Conservation (phyloP, 2,329 filamentous ascomycete species). For the Chrysosporium keratinophilum region DNA sequence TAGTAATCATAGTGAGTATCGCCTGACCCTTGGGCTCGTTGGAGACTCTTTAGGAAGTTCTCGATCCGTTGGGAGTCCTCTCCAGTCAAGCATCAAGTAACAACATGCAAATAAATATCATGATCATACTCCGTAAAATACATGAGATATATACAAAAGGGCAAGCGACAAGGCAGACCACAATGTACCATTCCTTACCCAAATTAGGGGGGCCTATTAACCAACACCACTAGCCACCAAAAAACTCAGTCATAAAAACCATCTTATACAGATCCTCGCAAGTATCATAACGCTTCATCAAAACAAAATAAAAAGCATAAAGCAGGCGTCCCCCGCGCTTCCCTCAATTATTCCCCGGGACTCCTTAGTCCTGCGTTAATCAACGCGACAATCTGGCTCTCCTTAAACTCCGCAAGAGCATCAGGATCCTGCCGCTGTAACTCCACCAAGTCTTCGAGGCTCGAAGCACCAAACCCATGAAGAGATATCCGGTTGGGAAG, state of each 20-base stretch:
- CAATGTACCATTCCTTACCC: not conserved
- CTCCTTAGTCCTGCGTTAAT: constrained; percentile 33
- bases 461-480: constrained; percentile 19
- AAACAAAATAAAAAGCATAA: not conserved
- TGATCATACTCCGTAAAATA: not conserved
- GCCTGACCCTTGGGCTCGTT: no score
- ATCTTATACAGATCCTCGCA: not conserved
- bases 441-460: constrained; percentile 37
- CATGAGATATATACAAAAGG: not conserved
- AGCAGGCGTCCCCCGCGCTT: no score
- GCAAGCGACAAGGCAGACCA: not conserved
- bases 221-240: not conserved
- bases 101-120: no score
- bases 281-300: not conserved
- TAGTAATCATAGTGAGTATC: no score
- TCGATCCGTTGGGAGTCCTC: no score
- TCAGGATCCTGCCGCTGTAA: constrained; percentile 36
- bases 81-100: no score
- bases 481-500: not conserved
- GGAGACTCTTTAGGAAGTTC: no score
- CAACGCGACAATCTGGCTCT: constrained; percentile 39
- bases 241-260: not conserved
- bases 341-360: constrained; percentile 4
- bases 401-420: constrained; percentile 35
- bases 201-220: not conserved